Evolutionary conservation across 2,329 filamentous ascomycete species (phyloP).

Genomic region (Xylariaceae sp.): DNA sequence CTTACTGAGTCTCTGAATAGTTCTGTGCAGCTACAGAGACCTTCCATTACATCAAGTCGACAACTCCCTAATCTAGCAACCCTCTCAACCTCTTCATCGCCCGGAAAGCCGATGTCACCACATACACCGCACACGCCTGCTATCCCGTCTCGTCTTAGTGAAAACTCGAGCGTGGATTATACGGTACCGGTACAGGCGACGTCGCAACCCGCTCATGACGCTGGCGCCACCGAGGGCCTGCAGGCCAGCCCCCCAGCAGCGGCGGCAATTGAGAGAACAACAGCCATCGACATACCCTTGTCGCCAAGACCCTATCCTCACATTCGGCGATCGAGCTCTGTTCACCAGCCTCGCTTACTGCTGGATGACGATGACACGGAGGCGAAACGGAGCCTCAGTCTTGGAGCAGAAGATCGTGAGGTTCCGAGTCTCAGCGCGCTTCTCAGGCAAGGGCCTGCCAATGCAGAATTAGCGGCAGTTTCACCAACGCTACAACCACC

Average conservation of each 20-base stretch:
- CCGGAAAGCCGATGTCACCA: slow-evolving; percentile 81
- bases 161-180: slow-evolving; percentile 78
- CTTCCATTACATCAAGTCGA: slow-evolving; percentile 66
- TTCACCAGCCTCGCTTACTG: slow-evolving; percentile 53
- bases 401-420: slow-evolving; percentile 60
- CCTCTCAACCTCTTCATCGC: slow-evolving; percentile 82
- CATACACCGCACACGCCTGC: slow-evolving; percentile 91
- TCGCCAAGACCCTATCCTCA: slow-evolving; percentile 58
- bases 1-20: slow-evolving; percentile 92
- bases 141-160: slow-evolving; percentile 87
- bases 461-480: slow-evolving; percentile 34
- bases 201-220: slow-evolving; percentile 24
- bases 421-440: slow-evolving; percentile 61
- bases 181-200: slow-evolving; percentile 28
- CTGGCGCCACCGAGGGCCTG: slow-evolving; percentile 32
- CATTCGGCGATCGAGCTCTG: slow-evolving; percentile 62
- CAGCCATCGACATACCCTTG: slow-evolving; percentile 67
- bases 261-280: slow-evolving; percentile 47
- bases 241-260: slow-evolving; percentile 34
- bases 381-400: slow-evolving; percentile 60
- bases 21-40: slow-evolving; percentile 77
- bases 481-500: slow-evolving; percentile 38
- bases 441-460: slow-evolving; percentile 41
- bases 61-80: slow-evolving; percentile 56
- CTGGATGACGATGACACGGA: slow-evolving; percentile 58